These are phyloP conservation scores for Pseudogymnoascus sp. DNA, from an alignment of 2,329 filamentous ascomycete species.

Conservation along the genomic window DNA sequence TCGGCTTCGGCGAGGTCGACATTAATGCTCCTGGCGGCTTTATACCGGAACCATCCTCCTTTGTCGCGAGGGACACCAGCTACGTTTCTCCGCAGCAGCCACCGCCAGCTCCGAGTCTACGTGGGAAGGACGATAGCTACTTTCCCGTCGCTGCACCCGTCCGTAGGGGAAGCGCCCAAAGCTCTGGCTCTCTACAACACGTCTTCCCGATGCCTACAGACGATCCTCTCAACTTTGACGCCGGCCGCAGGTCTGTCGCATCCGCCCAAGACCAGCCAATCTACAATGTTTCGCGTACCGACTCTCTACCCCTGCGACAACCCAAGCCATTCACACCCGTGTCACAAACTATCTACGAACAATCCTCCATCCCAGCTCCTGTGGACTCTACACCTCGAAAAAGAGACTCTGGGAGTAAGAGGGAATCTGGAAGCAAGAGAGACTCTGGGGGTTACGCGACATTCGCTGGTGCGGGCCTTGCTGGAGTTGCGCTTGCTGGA, in stretches of 20 bases:
- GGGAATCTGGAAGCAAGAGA: not conserved
- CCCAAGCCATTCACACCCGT: slow-evolving; percentile 73
- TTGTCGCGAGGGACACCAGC: not conserved
- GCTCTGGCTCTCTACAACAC: slow-evolving; percentile 42
- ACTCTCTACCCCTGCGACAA: slow-evolving; percentile 67
- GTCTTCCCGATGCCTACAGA: slow-evolving; percentile 59
- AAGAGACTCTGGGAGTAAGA: not conserved
- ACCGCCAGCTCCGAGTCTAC: slow-evolving; percentile 15
- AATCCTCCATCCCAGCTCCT: slow-evolving; percentile 17
- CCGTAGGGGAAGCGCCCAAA: not conserved
- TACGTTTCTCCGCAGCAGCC: not conserved
- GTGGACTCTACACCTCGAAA: slow-evolving; percentile 5
- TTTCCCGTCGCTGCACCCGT: not conserved
- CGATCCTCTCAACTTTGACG: slow-evolving; percentile 56
- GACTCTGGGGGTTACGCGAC: slow-evolving; percentile 22
- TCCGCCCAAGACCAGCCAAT: slow-evolving; percentile 35
- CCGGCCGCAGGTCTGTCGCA: slow-evolving; percentile 40
- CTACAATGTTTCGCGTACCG: slow-evolving; percentile 30
- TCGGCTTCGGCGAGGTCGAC: slow-evolving; percentile 42
- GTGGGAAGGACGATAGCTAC: slow-evolving; percentile 6
- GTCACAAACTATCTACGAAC: slow-evolving; percentile 57
- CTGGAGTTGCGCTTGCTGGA: slow-evolving; percentile 39
- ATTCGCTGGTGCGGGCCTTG: slow-evolving; percentile 25
- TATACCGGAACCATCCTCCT: not conserved
- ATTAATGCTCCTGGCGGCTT: slow-evolving; percentile 15